These are phyloP conservation scores for Candida tammaniensis DNA, from an alignment of 805 yeast genomes.

Conservation along the genomic window DNA sequence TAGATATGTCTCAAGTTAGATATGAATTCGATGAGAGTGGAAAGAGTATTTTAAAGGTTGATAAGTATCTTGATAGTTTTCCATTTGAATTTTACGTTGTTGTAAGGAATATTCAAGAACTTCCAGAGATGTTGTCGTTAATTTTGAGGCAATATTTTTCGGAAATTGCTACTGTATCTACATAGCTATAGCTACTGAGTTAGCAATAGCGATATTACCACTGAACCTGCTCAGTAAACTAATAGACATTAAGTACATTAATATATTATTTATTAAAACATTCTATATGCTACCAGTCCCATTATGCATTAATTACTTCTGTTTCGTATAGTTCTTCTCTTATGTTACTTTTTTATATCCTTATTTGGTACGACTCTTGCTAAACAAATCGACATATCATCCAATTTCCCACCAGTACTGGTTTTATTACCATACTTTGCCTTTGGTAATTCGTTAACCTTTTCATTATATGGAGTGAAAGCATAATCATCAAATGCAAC, in stretches of 20 bases:
- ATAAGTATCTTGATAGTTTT: slow-evolving; percentile 85
- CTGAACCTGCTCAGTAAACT: too few relatives aligned
- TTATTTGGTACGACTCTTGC: slow-evolving; percentile 36
- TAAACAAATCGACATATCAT: slow-evolving; percentile 51
- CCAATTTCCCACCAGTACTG: slow-evolving; percentile 52
- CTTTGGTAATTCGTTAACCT: slow-evolving; percentile 42
- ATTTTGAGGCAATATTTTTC: slow-evolving; percentile 91
- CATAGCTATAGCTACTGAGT: too few relatives aligned
- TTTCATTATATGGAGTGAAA: slow-evolving; percentile 52
- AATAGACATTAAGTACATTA: too few relatives aligned
- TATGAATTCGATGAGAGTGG: slow-evolving; percentile 73
- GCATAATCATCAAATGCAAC: slow-evolving; percentile 53
- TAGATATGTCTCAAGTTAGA: slow-evolving; percentile 92
- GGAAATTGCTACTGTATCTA: slow-evolving; percentile 40
- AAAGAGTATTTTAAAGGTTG: slow-evolving; percentile 68
- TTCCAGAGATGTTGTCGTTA: slow-evolving; percentile 87
- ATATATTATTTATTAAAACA: too few relatives aligned
- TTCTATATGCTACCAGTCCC: too few relatives aligned
- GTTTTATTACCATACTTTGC: slow-evolving; percentile 24
- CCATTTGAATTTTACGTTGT: slow-evolving; percentile 97
- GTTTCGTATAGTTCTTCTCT: not conserved
- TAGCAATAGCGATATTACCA: too few relatives aligned
- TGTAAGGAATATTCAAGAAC: slow-evolving; percentile 81
- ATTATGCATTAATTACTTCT: too few relatives aligned
- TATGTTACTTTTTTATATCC: not conserved